phyloP scores from a whole-genome alignment of 2,329 filamentous ascomycete species.

The Eutypa lata region DNA sequence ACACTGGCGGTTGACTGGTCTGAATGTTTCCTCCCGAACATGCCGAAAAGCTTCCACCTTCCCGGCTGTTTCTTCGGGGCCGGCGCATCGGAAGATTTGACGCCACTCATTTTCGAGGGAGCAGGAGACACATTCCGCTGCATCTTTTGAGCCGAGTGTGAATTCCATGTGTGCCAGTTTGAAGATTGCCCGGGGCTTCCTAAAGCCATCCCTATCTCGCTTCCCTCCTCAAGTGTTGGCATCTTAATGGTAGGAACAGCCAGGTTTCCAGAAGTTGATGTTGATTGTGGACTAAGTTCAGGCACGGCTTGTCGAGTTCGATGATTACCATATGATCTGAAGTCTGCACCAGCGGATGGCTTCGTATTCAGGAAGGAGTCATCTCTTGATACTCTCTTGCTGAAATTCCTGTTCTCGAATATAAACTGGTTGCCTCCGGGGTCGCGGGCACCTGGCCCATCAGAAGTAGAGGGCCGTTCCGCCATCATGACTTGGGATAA shows the following conservation, averaged over 20 bases:
- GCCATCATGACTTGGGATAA: constrained; percentile 18
- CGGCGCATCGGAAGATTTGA: constrained; percentile 18
- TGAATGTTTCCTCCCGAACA: constrained; percentile 45
- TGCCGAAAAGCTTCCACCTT: constrained; percentile 58
- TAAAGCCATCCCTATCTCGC: constrained; percentile 68
- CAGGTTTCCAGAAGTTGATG: constrained; percentile 24
- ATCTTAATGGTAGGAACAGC: constrained; percentile 33
- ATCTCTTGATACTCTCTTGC: constrained; percentile 45
- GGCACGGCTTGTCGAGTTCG: constrained; percentile 41
- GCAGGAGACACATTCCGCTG: constrained; percentile 12
- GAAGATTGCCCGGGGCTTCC: constrained; percentile 60
- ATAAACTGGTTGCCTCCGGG: constrained; percentile 22
- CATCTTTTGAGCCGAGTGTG: constrained; percentile 11
- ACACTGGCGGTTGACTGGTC: constrained; percentile 17
- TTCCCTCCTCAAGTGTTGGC: constrained; percentile 36
- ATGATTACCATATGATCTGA: constrained; percentile 37
- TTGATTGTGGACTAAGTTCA: constrained; percentile 35
- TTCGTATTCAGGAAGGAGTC: constrained; percentile 35
- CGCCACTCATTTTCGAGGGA: constrained; percentile 16
- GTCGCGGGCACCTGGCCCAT: constrained; percentile 30
- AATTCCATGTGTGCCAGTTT: constrained; percentile 18
- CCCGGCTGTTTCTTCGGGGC: constrained; percentile 46
- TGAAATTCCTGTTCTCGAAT: constrained; percentile 19
- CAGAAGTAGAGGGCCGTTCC: constrained; percentile 40
- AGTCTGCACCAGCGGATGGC: constrained; percentile 30